These are phyloP conservation scores for Picea glauca DNA, from an alignment of 75 land plant genomes.

Conservation along the genomic window DNA sequence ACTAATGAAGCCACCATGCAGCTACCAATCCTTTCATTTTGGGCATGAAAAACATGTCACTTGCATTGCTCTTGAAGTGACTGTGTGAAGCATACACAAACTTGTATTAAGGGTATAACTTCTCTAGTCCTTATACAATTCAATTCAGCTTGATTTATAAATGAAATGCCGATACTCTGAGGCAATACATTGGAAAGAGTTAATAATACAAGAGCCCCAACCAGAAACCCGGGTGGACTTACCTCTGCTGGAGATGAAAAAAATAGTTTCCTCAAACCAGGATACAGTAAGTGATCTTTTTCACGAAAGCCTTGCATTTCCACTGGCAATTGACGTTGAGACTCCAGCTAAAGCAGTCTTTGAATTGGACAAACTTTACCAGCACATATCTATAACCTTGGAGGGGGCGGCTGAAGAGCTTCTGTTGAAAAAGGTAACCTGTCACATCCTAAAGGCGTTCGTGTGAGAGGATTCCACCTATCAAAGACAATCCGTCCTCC, in stretches of 20 bases:
- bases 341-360: conserved; percentile 5
- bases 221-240: not conserved
- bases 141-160: not conserved
- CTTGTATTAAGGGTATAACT: conserved; percentile 6
- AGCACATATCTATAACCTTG: conserved; percentile 3
- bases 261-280: conserved; percentile 3
- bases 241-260: conserved; percentile 8
- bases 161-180: conserved; percentile 4
- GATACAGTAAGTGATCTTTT: not conserved
- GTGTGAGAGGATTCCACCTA: conserved; percentile 77
- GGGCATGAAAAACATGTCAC: conserved; percentile 10
- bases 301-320: not conserved
- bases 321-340: not conserved
- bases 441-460: conserved; percentile 46
- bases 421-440: conserved; percentile 17
- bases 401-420: conserved; percentile 4
- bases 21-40: conserved; percentile 9
- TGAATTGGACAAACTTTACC: conserved; percentile 1
- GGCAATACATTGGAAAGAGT: conserved; percentile 8
- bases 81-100: conserved; percentile 3
- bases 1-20: conserved; percentile 8
- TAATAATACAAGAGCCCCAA: conserved; percentile 12
- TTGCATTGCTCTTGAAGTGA: not conserved
- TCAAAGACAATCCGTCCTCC: conserved; percentile 95
- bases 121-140: conserved; percentile 3